These are phyloP conservation scores for Staphylotrichum tortipilum DNA, from an alignment of 495 filamentous ascomycete genomes.

Conservation along the genomic window DNA sequence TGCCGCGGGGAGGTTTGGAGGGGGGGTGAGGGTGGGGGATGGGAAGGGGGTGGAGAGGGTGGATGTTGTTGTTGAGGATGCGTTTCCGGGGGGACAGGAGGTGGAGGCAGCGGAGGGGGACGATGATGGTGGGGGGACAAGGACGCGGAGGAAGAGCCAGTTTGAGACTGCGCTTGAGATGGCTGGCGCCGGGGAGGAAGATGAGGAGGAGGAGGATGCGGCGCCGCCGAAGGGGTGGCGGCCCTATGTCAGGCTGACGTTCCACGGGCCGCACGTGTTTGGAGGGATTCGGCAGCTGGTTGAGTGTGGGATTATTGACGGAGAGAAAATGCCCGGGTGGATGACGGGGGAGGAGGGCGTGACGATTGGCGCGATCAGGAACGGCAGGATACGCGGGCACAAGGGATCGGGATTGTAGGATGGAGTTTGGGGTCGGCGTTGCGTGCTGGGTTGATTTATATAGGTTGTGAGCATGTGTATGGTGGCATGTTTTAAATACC, in stretches of 20 bases:
- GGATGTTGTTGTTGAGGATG: constrained; percentile 51
- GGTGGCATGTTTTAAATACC: neutral
- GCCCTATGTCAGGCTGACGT: constrained; percentile 54
- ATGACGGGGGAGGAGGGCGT: constrained; percentile 83
- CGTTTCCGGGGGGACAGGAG: constrained; percentile 34
- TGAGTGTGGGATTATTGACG: constrained; percentile 63
- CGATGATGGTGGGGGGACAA: neutral
- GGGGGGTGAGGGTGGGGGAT: constrained; percentile 39
- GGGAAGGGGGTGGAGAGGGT: constrained; percentile 51
- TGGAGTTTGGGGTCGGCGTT: neutral
- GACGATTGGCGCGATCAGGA: constrained; percentile 56
- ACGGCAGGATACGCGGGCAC: constrained; percentile 48
- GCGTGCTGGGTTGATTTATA: neutral
- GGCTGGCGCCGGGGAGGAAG: constrained; percentile 16
- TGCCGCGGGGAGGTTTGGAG: constrained; percentile 50
- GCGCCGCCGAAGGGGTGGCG: constrained; percentile 32
- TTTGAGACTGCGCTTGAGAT: constrained; percentile 20
- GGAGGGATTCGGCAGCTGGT: constrained; percentile 67
- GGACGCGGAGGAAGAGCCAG: constrained; percentile 22
- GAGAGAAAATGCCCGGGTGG: constrained; percentile 76
- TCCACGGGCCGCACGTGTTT: constrained; percentile 74
- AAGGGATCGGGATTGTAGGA: constrained; percentile 40
- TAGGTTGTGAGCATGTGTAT: neutral
- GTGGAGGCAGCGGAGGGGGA: neutral
- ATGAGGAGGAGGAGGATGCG: constrained; percentile 22